These are phyloP conservation scores for Spatholobus suberectus DNA, from an alignment of 306 rosid genomes.

Conservation along the genomic window DNA sequence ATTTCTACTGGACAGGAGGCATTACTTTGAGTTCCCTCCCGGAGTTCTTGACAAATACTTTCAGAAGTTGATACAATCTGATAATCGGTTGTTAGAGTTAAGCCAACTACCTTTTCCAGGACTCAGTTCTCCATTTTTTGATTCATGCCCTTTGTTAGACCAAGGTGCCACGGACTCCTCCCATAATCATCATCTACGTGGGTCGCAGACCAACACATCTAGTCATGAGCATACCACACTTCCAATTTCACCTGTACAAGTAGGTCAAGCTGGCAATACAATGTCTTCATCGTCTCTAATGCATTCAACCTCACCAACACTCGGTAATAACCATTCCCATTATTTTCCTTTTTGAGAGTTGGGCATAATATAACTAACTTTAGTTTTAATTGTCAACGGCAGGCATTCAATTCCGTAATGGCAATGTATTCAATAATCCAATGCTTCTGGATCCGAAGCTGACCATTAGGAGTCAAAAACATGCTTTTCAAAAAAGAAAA, in stretches of 20 bases:
- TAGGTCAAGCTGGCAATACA: too few species aligned
- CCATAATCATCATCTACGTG: neutral
- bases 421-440: too few species aligned
- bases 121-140: neutral
- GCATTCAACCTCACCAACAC: too few species aligned
- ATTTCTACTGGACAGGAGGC: neutral
- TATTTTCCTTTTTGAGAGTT: too few species aligned
- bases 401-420: too few species aligned
- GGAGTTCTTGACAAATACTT: neutral
- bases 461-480: too few species aligned
- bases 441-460: too few species aligned
- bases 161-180: neutral
- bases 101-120: too few species aligned
- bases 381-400: too few species aligned
- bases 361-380: too few species aligned
- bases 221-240: neutral
- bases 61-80: neutral
- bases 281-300: neutral
- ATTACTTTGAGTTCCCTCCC: neutral
- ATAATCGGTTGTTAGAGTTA: neutral
- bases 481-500: too few species aligned
- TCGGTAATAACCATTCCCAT: too few species aligned
- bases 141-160: neutral
- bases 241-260: neutral
- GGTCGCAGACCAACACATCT: neutral